A percentile compares a stretch with the other conserved stretches of the same genome.
Conservation (phyloP, 192 early-diverging fungal species). For the Lobosporangium transversale region DNA sequence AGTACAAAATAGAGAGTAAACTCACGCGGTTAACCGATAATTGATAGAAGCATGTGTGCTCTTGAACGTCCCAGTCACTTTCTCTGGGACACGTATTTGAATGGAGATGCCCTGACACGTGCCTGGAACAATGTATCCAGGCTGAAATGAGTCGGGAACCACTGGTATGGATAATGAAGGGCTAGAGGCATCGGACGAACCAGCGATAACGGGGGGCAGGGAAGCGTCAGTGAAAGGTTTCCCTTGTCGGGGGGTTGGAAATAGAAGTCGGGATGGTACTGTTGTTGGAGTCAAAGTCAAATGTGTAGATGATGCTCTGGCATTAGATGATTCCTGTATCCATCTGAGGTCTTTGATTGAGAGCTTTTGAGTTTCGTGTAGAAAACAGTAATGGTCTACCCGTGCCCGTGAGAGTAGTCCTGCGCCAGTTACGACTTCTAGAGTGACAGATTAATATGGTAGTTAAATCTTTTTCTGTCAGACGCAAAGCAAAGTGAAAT, state of each 20-base stretch:
- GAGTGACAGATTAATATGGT: neutral
- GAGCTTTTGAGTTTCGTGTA: conserved; percentile 29
- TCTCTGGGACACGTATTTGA: conserved; percentile 42
- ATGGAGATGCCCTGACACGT: conserved; percentile 37
- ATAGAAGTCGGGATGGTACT: neutral
- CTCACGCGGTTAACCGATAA: conserved; percentile 46
- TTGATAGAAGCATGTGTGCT: conserved; percentile 42
- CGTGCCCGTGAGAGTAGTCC: conserved; percentile 32
- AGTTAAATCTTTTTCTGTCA: neutral
- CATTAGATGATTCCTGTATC: conserved; percentile 9
- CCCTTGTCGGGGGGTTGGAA: too few relatives aligned
- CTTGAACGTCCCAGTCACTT: conserved; percentile 32
- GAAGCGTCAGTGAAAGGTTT: too few relatives aligned
- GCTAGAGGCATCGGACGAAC: too few relatives aligned
- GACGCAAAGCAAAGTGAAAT: neutral
- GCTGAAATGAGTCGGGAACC: conserved; percentile 5
- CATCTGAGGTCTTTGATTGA: conserved; percentile 27
- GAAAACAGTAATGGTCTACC: conserved; percentile 37
- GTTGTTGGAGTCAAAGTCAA: conserved; percentile 1
- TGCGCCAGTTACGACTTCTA: conserved; percentile 32
- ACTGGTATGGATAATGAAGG: neutral
- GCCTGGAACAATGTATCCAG: conserved; percentile 25
- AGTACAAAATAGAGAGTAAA: too few relatives aligned
- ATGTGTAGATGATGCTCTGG: too few relatives aligned
- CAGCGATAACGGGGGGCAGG: too few relatives aligned